These are phyloP conservation scores for Boletus coccyginus DNA, from an alignment of 768 basidiomycete genomes.

Conservation along the genomic window DNA sequence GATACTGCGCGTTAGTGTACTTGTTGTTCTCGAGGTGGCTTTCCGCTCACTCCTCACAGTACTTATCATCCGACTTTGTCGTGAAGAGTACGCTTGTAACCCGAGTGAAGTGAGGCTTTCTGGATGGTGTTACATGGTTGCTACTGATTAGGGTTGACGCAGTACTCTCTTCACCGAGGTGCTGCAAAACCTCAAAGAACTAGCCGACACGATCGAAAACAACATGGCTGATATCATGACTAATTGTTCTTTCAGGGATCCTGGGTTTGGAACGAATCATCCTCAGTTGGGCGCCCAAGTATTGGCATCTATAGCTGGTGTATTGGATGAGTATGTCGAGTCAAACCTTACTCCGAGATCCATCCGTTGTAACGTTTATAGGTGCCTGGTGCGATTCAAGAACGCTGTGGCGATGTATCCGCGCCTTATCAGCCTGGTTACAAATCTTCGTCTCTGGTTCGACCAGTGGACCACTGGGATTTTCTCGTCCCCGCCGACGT, in stretches of 20 bases:
- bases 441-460: conserved; percentile 44
- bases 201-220: conserved; percentile 39
- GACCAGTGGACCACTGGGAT: conserved; percentile 47
- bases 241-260: conserved; percentile 35
- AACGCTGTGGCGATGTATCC: conserved; percentile 48
- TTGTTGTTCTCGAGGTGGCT: background rate
- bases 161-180: conserved; percentile 48
- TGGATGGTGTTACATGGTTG: background rate
- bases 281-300: conserved; percentile 39
- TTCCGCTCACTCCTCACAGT: conserved; percentile 35
- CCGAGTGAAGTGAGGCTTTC: conserved; percentile 45
- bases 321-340: conserved; percentile 49
- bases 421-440: conserved; percentile 38
- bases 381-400: conserved; percentile 59
- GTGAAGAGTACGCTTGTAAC: conserved; percentile 53
- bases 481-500: conserved; percentile 35
- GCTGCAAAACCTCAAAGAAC: conserved; percentile 42
- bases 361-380: conserved; percentile 18
- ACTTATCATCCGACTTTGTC: conserved; percentile 57
- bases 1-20: conserved; percentile 43
- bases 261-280: background rate
- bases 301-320: conserved; percentile 43
- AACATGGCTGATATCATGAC: conserved; percentile 37
- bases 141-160: conserved; percentile 4
- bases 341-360: conserved; percentile 16